Evolutionary conservation across 495 filamentous ascomycete genomes (phyloP).

Genomic region (Talaromyces wortmannii): DNA sequence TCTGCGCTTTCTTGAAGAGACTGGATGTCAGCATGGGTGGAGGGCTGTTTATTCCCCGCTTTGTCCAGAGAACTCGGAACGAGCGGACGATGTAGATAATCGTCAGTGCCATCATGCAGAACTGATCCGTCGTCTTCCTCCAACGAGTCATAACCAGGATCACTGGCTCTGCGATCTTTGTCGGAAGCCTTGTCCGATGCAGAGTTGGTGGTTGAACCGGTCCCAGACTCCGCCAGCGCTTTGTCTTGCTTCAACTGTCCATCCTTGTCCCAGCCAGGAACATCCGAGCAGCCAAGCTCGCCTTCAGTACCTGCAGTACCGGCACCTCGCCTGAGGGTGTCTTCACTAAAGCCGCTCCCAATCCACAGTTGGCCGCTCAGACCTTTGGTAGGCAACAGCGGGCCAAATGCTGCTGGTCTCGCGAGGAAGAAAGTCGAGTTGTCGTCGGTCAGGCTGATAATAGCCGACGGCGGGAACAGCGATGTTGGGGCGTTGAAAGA

Average conservation of each 20-base stretch:
- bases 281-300: slow-evolving; percentile 95
- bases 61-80: slow-evolving; percentile 39
- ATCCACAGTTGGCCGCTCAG: slow-evolving; percentile 85
- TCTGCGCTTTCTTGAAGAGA: slow-evolving; percentile 91
- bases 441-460: slow-evolving; percentile 94
- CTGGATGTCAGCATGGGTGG: slow-evolving; percentile 84
- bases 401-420: slow-evolving; percentile 88
- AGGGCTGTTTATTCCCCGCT: slow-evolving; percentile 30
- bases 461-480: slow-evolving; percentile 88
- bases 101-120: slow-evolving; percentile 79
- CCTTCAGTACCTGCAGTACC: slow-evolving; percentile 54
- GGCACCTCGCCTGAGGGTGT: slow-evolving; percentile 53
- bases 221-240: slow-evolving; percentile 1
- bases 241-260: slow-evolving; percentile 24
- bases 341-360: slow-evolving; percentile 82
- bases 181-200: slow-evolving; percentile 19
- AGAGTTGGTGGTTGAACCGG: slow-evolving; percentile 6
- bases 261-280: slow-evolving; percentile 76
- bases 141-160: slow-evolving; percentile 6
- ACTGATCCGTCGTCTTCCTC: slow-evolving; percentile 11
- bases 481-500: slow-evolving; percentile 63
- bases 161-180: neutral
- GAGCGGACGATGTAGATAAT: slow-evolving; percentile 73
- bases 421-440: slow-evolving; percentile 96
- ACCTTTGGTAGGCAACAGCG: slow-evolving; percentile 64